A percentile compares a stretch with the other conserved stretches of the same genome.
These are phyloP conservation scores for Bryopsis sp. DNA, from an alignment of 139 green algal genomes.

Conservation along the genomic window DNA sequence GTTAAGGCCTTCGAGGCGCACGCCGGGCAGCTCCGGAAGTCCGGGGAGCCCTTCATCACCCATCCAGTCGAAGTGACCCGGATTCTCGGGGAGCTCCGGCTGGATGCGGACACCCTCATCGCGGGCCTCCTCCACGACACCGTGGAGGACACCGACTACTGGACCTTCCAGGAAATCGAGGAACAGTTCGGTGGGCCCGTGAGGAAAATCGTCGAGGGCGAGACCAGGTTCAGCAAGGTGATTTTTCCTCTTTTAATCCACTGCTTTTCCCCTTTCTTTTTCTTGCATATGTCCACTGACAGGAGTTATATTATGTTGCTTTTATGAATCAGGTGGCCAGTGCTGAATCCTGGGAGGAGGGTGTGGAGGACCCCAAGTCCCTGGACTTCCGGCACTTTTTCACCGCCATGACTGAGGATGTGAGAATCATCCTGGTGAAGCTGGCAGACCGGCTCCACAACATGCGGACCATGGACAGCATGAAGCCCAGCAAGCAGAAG, in stretches of 20 bases:
- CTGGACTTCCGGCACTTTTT: conserved; percentile 83
- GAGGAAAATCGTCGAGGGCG: conserved; percentile 78
- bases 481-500: conserved; percentile 71
- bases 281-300: no score
- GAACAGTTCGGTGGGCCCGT: conserved; percentile 56
- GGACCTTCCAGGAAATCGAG: conserved; percentile 72
- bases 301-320: no score
- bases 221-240: conserved; percentile 75
- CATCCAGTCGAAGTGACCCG: conserved; percentile 75
- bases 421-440: conserved; percentile 87
- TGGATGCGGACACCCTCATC: conserved; percentile 63
- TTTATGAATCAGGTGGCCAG: no score
- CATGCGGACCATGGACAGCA: conserved; percentile 82
- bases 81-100: conserved; percentile 63
- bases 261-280: no score
- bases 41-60: conserved; percentile 82
- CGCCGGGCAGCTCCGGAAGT: conserved; percentile 64
- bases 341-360: background rate
- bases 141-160: conserved; percentile 74
- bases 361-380: conserved; percentile 35
- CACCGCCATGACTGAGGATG: conserved; percentile 82
- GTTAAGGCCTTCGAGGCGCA: conserved; percentile 64
- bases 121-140: conserved; percentile 83
- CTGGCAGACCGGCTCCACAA: conserved; percentile 89
- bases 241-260: no score